Evolutionary conservation across 1,284 basidiomycete genomes (phyloP).

Genomic region (Trichosporon inkin): DNA sequence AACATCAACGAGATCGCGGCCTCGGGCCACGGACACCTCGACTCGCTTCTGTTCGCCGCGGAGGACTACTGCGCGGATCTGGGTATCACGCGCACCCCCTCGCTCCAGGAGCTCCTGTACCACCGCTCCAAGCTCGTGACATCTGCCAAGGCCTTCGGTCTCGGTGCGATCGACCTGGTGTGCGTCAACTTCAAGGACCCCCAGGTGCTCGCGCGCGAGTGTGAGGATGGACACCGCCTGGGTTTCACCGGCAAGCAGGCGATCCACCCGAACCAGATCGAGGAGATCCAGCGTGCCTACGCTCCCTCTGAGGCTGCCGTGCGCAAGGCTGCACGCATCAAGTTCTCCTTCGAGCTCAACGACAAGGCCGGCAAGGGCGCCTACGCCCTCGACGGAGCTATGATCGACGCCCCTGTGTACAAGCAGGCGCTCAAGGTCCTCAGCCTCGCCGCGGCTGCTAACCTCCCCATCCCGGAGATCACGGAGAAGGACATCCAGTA

Average conservation of each 20-base stretch:
- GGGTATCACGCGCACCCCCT: constrained; percentile 70
- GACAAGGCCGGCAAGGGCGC: constrained; percentile 56
- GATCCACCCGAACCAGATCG: constrained; percentile 84
- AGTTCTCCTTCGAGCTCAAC: constrained; percentile 40
- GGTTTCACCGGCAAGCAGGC: constrained; percentile 94
- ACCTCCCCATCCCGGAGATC: constrained; percentile 58
- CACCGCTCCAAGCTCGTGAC: constrained; percentile 81
- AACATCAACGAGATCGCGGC: constrained; percentile 35
- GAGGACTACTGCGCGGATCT: constrained; percentile 66
- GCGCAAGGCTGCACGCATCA: constrained; percentile 67
- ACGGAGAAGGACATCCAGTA: constrained; percentile 23
- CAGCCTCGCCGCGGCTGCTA: constrained; percentile 61
- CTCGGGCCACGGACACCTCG: constrained; percentile 40
- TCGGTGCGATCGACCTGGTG: constrained; percentile 89
- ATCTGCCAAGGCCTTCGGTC: constrained; percentile 74
- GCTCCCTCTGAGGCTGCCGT: constrained; percentile 74
- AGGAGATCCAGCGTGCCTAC: constrained; percentile 71
- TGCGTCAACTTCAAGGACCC: constrained; percentile 83
- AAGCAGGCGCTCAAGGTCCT: constrained; percentile 67
- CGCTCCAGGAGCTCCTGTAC: constrained; percentile 71
- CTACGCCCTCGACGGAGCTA: constrained; percentile 63
- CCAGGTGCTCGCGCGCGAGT: constrained; percentile 67
- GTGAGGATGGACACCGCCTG: constrained; percentile 67
- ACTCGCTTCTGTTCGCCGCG: constrained; percentile 31
- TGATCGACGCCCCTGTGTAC: constrained; percentile 92